These are phyloP conservation scores for Colletotrichum destructivum DNA, from an alignment of 2,329 filamentous ascomycete species.

Conservation along the genomic window DNA sequence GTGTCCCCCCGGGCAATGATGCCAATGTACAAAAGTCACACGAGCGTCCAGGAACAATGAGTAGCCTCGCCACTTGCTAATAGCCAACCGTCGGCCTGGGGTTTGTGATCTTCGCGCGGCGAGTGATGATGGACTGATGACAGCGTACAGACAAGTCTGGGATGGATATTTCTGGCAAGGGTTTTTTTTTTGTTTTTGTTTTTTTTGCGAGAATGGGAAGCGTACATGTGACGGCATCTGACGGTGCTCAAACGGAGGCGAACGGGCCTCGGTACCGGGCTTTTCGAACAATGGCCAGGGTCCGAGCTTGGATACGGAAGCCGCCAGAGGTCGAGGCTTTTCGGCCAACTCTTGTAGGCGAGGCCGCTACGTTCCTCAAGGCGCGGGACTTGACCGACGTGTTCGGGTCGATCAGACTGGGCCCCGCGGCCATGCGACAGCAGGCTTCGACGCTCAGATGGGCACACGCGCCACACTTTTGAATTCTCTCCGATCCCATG, in stretches of 20 bases:
- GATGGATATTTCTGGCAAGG: too few relatives aligned
- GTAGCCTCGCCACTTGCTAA: constrained; percentile 41
- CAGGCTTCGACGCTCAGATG: not conserved
- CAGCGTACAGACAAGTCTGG: too few relatives aligned
- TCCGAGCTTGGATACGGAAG: too few relatives aligned
- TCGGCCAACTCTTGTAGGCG: not conserved
- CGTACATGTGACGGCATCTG: too few relatives aligned
- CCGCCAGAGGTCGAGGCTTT: not conserved
- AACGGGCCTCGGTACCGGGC: constrained; percentile 15
- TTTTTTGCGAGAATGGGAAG: too few relatives aligned
- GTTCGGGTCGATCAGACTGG: constrained; percentile 31
- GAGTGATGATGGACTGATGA: not conserved
- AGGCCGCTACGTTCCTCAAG: not conserved
- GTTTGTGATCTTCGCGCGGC: constrained; percentile 6
- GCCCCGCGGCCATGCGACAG: constrained; percentile 11
- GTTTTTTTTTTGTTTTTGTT: too few relatives aligned
- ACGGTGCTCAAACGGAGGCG: constrained; percentile 8
- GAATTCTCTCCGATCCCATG: not conserved
- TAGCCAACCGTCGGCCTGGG: constrained; percentile 4
- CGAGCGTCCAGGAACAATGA: constrained; percentile 43
- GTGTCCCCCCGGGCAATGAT: constrained; percentile 41
- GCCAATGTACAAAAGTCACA: constrained; percentile 44
- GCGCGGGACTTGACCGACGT: not conserved
- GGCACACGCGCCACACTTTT: not conserved
- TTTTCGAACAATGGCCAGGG: too few relatives aligned